These are phyloP conservation scores for Nicotiana otophora DNA, from an alignment of 257 asterid species.

Conservation along the genomic window DNA sequence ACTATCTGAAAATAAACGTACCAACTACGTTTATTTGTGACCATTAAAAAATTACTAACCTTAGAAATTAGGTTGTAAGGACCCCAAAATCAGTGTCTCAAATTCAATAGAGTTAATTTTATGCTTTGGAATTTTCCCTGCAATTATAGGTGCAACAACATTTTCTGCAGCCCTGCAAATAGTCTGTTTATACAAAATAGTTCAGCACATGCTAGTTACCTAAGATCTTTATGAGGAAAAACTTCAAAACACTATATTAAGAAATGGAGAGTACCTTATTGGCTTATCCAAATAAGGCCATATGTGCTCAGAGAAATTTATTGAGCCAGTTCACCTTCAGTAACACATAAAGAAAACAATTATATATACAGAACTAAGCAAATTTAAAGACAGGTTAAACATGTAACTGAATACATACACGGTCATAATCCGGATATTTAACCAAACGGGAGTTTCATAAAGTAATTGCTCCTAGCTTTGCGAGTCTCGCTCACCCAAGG, in stretches of 20 bases:
- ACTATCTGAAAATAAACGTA: not conserved
- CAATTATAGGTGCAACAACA: slow-evolving; percentile 37
- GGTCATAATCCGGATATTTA: slow-evolving; percentile 87
- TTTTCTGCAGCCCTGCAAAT: slow-evolving; percentile 40
- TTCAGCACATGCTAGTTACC: not conserved
- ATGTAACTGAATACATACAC: slow-evolving; percentile 45
- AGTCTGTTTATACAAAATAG: slow-evolving; percentile 24
- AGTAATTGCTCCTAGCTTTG: slow-evolving; percentile 56
- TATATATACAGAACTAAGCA: not conserved
- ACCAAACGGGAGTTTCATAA: slow-evolving; percentile 84
- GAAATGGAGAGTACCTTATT: slow-evolving; percentile 23
- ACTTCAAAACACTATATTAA: not conserved
- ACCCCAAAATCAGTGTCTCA: slow-evolving; percentile 37
- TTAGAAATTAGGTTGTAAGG: slow-evolving; percentile 40
- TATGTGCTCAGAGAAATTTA: slow-evolving; percentile 63
- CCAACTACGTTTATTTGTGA: not conserved
- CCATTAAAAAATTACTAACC: slow-evolving; percentile 17
- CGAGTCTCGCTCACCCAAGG: slow-evolving; percentile 75
- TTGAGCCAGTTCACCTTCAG: slow-evolving; percentile 81
- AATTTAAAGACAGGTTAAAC: slow-evolving; percentile 4
- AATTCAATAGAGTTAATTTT: slow-evolving; percentile 41
- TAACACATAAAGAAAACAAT: slow-evolving; percentile 12
- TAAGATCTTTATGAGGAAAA: not conserved
- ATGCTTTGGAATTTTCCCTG: slow-evolving; percentile 43
- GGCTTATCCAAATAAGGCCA: slow-evolving; percentile 93